These are phyloP conservation scores for Helotiales sp. DNA, from an alignment of 2,329 filamentous ascomycete genomes.

Conservation along the genomic window DNA sequence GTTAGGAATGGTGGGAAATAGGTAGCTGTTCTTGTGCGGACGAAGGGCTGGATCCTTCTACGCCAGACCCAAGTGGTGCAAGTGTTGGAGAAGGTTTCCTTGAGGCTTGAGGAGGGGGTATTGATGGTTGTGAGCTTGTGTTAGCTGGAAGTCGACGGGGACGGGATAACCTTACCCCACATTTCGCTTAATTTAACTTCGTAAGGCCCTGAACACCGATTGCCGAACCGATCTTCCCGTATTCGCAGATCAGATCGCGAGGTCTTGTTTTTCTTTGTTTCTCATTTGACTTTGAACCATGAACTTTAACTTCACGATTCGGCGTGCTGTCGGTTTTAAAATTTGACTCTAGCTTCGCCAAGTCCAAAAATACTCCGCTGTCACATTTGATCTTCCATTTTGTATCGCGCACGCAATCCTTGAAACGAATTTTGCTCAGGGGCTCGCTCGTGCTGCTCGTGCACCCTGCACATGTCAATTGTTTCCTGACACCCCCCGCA, in stretches of 20 bases:
- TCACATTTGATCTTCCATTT: background rate
- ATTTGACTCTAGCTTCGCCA: background rate
- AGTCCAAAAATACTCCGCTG: background rate
- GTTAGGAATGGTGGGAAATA: background rate
- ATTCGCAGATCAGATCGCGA: too few species aligned
- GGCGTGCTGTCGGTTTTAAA: background rate
- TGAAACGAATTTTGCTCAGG: background rate
- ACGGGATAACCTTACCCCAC: slow-evolving; percentile 8
- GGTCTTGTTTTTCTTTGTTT: slow-evolving; percentile 2
- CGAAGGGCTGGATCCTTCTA: background rate
- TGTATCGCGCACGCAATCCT: background rate
- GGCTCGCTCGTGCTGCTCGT: slow-evolving; percentile 11
- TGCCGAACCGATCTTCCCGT: slow-evolving; percentile 6
- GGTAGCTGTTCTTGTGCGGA: background rate
- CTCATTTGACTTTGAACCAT: background rate
- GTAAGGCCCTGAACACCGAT: background rate
- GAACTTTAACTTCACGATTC: background rate
- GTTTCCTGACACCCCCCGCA: background rate
- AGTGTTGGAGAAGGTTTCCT: background rate
- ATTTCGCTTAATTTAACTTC: slow-evolving; percentile 12
- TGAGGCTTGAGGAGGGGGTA: background rate
- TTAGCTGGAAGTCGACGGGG: too few species aligned
- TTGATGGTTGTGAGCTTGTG: background rate
- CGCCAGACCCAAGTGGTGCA: background rate
- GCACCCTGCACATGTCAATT: slow-evolving; percentile 3